A percentile compares a stretch with the other conserved stretches of the same genome.
Evolutionary conservation across 106 monocot species (phyloP).

Genomic region (Triglochin maritima): DNA sequence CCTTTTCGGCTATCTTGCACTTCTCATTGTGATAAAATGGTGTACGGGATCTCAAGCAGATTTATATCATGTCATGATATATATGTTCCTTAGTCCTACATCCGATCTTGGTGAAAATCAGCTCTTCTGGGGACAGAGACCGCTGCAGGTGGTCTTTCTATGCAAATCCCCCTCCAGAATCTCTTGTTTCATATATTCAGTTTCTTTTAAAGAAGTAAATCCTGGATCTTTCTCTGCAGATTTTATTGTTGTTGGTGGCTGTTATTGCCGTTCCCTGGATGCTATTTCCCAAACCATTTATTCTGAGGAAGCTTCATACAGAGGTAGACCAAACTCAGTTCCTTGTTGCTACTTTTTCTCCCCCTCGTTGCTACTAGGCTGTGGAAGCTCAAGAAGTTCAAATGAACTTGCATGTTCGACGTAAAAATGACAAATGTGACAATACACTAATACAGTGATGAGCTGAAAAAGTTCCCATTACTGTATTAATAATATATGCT

Average conservation of each 20-base stretch:
- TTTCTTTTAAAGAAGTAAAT: background rate
- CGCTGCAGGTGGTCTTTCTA: slow-evolving; percentile 42
- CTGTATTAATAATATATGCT: too few species aligned
- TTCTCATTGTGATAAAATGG: slow-evolving; percentile 93
- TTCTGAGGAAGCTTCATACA: slow-evolving; percentile 72
- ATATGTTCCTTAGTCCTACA: slow-evolving; percentile 99
- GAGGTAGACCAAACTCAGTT: slow-evolving; percentile 41
- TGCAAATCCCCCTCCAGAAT: too few species aligned
- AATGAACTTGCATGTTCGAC: too few species aligned
- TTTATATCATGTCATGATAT: slow-evolving; percentile 99
- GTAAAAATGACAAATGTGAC: too few species aligned
- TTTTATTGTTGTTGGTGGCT: slow-evolving; percentile 76
- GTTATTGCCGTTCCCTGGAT: slow-evolving; percentile 95
- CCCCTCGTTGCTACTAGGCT: too few species aligned
- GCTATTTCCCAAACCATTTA: slow-evolving; percentile 95
- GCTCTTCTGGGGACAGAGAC: slow-evolving; percentile 84
- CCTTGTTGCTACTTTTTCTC: background rate
- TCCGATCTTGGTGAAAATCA: slow-evolving; percentile 96
- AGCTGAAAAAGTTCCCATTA: too few species aligned
- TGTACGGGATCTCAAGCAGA: slow-evolving; percentile 90
- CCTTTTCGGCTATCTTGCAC: slow-evolving; percentile 87
- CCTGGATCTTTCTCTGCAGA: slow-evolving; percentile 34
- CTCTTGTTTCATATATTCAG: background rate
- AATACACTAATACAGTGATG: too few species aligned
- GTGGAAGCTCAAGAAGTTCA: too few species aligned